phyloP scores from a whole-genome alignment of 768 basidiomycete genomes.

The Imleria badia region DNA sequence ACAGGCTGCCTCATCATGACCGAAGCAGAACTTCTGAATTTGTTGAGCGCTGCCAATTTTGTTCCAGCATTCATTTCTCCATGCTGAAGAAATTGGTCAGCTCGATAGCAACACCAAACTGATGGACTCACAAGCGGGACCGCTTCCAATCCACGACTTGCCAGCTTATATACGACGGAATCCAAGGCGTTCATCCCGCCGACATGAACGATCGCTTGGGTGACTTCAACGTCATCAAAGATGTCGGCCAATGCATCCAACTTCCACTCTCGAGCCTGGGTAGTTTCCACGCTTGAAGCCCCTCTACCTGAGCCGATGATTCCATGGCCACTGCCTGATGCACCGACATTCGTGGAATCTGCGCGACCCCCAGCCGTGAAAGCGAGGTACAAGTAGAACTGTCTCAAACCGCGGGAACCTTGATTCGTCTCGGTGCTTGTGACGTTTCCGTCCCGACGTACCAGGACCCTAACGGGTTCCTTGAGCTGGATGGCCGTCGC shows the following conservation, averaged over 20 bases:
- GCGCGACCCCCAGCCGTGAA: conserved; percentile 84
- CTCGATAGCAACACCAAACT: background rate
- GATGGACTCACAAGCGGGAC: conserved; percentile 73
- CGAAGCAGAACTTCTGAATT: conserved; percentile 64
- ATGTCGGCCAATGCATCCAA: conserved; percentile 88
- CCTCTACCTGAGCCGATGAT: conserved; percentile 94
- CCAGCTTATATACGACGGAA: conserved; percentile 86
- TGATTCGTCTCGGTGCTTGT: conserved; percentile 66
- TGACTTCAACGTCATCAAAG: conserved; percentile 81
- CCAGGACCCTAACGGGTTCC: conserved; percentile 97
- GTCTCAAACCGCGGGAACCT: conserved; percentile 81
- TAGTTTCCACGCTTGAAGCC: conserved; percentile 75
- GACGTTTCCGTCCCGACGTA: conserved; percentile 86
- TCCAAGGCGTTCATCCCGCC: conserved; percentile 87
- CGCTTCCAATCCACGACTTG: conserved; percentile 82
- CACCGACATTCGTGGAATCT: conserved; percentile 44
- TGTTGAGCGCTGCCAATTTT: conserved; percentile 79
- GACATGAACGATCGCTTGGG: conserved; percentile 83
- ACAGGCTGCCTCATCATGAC: conserved; percentile 62
- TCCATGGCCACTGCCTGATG: conserved; percentile 63
- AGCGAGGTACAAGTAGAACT: conserved; percentile 95
- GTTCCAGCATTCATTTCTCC: conserved; percentile 89
- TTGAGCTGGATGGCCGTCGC: conserved; percentile 90
- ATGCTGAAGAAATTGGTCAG: conserved; percentile 51
- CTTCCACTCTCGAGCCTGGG: conserved; percentile 92